These are phyloP conservation scores for Kluyveromyces siamensis DNA, from an alignment of 805 yeast genomes.

Conservation along the genomic window DNA sequence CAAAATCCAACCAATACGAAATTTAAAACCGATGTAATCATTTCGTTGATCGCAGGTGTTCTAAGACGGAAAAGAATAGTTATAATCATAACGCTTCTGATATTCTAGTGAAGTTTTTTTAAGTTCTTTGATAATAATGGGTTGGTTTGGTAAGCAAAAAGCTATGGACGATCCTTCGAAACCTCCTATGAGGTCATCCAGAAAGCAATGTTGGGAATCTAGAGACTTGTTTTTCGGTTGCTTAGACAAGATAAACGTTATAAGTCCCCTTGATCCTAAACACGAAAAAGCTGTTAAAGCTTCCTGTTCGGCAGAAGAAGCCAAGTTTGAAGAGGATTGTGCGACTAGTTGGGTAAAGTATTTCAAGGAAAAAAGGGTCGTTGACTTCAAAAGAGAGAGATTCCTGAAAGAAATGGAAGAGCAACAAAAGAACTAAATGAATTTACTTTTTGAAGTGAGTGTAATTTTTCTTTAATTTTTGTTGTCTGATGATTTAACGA, in stretches of 20 bases:
- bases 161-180: constrained; percentile 9
- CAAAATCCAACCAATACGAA: no score
- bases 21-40: no score
- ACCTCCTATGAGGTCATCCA: constrained; percentile 39
- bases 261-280: constrained; percentile 57
- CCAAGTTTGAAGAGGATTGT: constrained; percentile 64
- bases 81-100: no score
- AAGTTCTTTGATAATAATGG: constrained; percentile 2
- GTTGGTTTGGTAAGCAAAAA: constrained; percentile 8
- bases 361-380: constrained; percentile 82
- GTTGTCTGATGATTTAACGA: not conserved
- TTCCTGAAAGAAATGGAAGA: constrained; percentile 64
- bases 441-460: not conserved
- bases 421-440: constrained; percentile 13
- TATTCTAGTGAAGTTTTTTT: no score
- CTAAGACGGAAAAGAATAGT: not conserved
- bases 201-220: constrained; percentile 83
- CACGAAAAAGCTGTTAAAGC: constrained; percentile 37
- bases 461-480: no score
- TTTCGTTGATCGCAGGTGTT: no score
- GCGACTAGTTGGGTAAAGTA: constrained; percentile 82
- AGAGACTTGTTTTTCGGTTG: constrained; percentile 75
- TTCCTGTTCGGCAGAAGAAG: constrained; percentile 49
- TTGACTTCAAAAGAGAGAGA: constrained; percentile 59
- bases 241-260: constrained; percentile 56